Evolutionary conservation across 768 basidiomycete genomes (phyloP), one percentile per base, ranked within the genome.

Genomic region (Tephrocybe sp.): DNA sequence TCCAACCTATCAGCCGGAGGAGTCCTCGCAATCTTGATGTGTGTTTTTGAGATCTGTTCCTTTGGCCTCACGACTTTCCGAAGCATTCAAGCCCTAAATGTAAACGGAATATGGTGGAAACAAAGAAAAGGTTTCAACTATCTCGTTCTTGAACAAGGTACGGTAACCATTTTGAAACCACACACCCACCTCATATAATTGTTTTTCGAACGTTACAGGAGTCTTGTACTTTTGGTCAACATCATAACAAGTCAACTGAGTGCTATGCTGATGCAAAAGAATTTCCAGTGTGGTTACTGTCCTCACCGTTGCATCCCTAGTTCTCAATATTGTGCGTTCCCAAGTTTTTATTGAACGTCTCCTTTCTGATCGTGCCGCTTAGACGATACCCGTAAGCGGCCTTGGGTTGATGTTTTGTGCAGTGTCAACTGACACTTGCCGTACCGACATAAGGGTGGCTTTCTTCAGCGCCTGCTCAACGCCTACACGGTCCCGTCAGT

Each of bases 121-220:
- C 56, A 60, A 18, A 59, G 55, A 9, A 51, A 56, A 9, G 56
- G 63, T 0, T 45, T 68, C 14, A 44, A 63, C 38, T 61, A 59
- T 36, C 37, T 68, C 10, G 32, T 66, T 8, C 60, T 66, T 9
- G 62, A 68, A 25, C 65, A 68, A 59, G 65, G 65, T 64, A n/a
- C 25, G 28, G 11, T 20, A 30, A 5, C 28, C 28, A 30, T 30
- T 11, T 30, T 11, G 11, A 30, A 5, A 30, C 11, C 28, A 30
- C 11, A 30, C 28, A 11, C 28, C 5, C 11, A 30, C 21, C 24
- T 43, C 7, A 36, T 14, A 24, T 47, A 37, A 9, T 40, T 36
- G 8, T 23, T 32, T 28, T 12, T 20, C 7, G 7, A 39, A 3
- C 15, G 14, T 9, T 18, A 5, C 17, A 67, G 65, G 66, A 17